Evolutionary conservation across 495 filamentous ascomycete genomes (phyloP).

Genomic region (Venustampulla echinocandica): DNA sequence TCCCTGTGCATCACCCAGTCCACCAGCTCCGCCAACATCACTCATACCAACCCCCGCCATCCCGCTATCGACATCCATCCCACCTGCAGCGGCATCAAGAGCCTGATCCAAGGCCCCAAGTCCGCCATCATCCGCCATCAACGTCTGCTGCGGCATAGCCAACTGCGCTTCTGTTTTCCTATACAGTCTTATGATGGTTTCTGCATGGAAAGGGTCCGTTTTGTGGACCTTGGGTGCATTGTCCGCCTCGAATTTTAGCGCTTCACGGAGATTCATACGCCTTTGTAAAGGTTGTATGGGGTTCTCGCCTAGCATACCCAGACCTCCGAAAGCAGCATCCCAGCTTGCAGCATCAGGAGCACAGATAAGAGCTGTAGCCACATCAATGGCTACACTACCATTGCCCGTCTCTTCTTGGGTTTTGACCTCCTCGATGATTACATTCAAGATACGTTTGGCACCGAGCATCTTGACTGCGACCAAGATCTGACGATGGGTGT

Average conservation of each 20-base stretch:
- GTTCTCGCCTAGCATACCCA: slow-evolving; percentile 15
- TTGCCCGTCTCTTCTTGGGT: slow-evolving; percentile 37
- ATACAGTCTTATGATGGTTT: slow-evolving; percentile 66
- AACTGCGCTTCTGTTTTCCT: slow-evolving; percentile 61
- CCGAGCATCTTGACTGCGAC: slow-evolving; percentile 62
- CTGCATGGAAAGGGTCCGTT: slow-evolving; percentile 51
- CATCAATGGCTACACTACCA: slow-evolving; percentile 60
- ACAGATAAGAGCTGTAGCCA: slow-evolving; percentile 64
- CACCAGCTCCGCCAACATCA: slow-evolving; percentile 15
- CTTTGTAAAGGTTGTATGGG: slow-evolving; percentile 36
- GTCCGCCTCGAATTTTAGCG: slow-evolving; percentile 55
- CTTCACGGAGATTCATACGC: slow-evolving; percentile 55
- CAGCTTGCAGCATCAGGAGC: slow-evolving; percentile 49
- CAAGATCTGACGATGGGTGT: slow-evolving; percentile 70
- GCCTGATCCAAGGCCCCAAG: background rate
- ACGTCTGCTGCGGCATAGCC: slow-evolving; percentile 8
- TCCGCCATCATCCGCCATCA: background rate
- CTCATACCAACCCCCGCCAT: slow-evolving; percentile 13
- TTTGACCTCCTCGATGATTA: slow-evolving; percentile 60
- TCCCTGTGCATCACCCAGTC: slow-evolving; percentile 11
- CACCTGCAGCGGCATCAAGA: background rate
- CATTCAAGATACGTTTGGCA: slow-evolving; percentile 48
- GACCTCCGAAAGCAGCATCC: slow-evolving; percentile 11
- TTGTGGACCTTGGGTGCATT: slow-evolving; percentile 54
- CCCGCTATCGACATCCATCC: slow-evolving; percentile 17